phyloP scores from a whole-genome alignment of 345 rosid genomes.

The Luvunga scandens region DNA sequence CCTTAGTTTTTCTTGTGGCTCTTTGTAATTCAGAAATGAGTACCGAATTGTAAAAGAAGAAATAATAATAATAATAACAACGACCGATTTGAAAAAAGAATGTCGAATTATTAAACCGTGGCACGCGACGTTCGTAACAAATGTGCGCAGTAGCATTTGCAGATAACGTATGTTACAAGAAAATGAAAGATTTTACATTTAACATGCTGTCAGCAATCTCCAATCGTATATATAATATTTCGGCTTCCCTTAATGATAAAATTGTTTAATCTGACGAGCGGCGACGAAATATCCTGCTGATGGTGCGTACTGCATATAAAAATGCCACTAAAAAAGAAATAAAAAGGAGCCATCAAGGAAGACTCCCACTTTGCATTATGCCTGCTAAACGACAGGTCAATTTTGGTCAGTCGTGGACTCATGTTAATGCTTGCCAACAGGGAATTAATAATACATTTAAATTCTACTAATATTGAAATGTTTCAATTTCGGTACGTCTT shows the following conservation, averaged over 20 bases:
- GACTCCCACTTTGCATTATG: neutral
- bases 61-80: neutral
- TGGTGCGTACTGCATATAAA: neutral
- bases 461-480: too few species aligned
- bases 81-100: too few species aligned
- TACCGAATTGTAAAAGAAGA: too few species aligned
- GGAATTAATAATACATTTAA: neutral
- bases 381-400: neutral
- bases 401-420: neutral
- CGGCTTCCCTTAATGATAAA: too few species aligned
- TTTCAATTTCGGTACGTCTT: neutral
- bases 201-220: too few species aligned
- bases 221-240: too few species aligned
- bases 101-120: too few species aligned
- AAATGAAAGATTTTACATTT: too few species aligned
- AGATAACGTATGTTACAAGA: neutral
- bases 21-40: neutral
- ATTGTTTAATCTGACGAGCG: neutral
- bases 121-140: too few species aligned
- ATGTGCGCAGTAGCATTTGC: neutral
- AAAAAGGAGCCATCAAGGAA: constrained; percentile 4
- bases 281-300: neutral
- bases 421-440: neutral
- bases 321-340: neutral
- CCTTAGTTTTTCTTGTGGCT: neutral